Base-by-base conservation (phyloP, 495 filamentous ascomycete genomes). In the Tuber borchii region DNA sequence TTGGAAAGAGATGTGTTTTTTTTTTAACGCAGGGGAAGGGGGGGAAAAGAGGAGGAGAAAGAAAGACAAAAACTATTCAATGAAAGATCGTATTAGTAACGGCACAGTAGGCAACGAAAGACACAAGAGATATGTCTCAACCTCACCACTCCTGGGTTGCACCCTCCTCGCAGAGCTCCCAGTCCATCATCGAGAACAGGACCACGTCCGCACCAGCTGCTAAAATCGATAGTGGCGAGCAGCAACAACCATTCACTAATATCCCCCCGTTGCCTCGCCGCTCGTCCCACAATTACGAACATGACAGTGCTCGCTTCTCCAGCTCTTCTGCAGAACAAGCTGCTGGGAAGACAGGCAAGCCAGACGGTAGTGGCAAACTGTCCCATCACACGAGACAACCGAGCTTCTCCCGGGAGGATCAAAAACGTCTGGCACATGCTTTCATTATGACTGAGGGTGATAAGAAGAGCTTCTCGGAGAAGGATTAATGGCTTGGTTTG, bases 331-430 rank as follows among this genome's bases (percentile, higher is more conserved):
- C 43, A 20, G 72, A 72, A 44, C 70, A 70, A 44, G 51, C 39
- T 68, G 72, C 78, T 73, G 69, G 46, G 22, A 46, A 51, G 43
- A 16, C 61, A 37, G n/a, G 22, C n/a, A 26, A 22, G 34, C n/a
- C 77, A 70, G 44, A 43, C 39, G 37, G 56, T 37, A 45, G 73
- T 43, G 51, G 70, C 51, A 77, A 37, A 48, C 72, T 70, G 40
- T 7, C 65, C 7, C 75, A 75, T 69, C 79, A 81, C 20, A 39
- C 76, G 70, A 80, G 79, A 72, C 76, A 74, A 61, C 74, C 75
- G 72, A 81, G 79, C 19, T 81, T 77, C 79, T 81, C 78, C 17
- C 48, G 73, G 69, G 79, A 81, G 71, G 79, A 81, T 70, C 79
- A 81, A 45, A 81, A 78, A 46, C 79, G 74, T 71, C 34, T 51